Percentiles rank a stretch among this genome's conserved stretches.
These are phyloP conservation scores for Tolypocladium nubicola DNA, from an alignment of 2,329 filamentous ascomycete species.

Conservation along the genomic window DNA sequence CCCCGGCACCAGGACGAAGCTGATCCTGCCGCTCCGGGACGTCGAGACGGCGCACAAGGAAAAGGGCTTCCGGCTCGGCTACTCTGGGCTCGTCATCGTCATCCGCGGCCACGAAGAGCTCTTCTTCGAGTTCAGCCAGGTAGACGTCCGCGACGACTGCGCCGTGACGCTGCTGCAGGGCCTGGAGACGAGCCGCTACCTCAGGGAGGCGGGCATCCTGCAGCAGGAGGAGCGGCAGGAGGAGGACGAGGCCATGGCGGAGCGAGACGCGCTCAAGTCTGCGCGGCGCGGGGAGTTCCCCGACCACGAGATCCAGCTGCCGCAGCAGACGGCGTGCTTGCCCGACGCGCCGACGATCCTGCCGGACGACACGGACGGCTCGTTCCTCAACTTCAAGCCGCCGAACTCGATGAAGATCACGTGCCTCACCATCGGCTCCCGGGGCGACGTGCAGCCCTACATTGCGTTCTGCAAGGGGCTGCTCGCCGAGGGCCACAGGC, in stretches of 20 bases:
- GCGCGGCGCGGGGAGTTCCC: constrained; percentile 49
- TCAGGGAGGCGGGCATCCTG: constrained; percentile 59
- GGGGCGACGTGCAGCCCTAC: constrained; percentile 94
- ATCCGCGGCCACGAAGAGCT: constrained; percentile 91
- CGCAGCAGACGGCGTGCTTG: constrained; percentile 31
- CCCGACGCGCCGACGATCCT: constrained; percentile 62
- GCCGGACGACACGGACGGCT: constrained; percentile 82
- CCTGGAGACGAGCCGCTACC: constrained; percentile 60
- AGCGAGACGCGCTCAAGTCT: constrained; percentile 70
- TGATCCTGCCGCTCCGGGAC: constrained; percentile 83
- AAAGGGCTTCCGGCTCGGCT: constrained; percentile 86
- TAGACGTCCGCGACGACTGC: constrained; percentile 79
- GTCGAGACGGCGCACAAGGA: constrained; percentile 92
- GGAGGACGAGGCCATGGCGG: constrained; percentile 65
- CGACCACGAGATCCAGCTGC: constrained; percentile 39
- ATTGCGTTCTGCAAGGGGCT: constrained; percentile 92
- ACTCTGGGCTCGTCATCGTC: constrained; percentile 82
- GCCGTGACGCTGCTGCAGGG: constrained; percentile 68
- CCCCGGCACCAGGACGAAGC: constrained; percentile 80
- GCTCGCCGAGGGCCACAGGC: constrained; percentile 74
- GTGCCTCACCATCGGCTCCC: constrained; percentile 89
- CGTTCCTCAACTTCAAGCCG: constrained; percentile 86
- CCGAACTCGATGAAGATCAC: constrained; percentile 70
- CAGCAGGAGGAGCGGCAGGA: constrained; percentile 59
- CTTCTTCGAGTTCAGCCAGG: constrained; percentile 83